Evolutionary conservation across 129 eudicot species (phyloP).

Genomic region (Saussurea involucrata): DNA sequence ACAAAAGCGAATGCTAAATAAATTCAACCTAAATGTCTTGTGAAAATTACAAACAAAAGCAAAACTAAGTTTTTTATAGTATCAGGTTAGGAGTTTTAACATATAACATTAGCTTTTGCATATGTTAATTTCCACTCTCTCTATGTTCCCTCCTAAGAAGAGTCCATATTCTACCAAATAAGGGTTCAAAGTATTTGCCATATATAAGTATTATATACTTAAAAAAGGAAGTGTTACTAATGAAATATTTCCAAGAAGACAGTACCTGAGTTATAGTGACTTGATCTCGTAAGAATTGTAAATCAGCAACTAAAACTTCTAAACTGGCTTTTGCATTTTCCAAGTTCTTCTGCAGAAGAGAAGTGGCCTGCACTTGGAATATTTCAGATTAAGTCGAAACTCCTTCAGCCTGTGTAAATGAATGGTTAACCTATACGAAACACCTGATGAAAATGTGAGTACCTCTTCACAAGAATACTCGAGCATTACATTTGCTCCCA

Average conservation of each 20-base stretch:
- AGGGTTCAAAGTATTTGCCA: neutral
- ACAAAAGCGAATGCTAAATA: neutral
- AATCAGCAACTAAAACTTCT: constrained; percentile 83
- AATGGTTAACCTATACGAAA: constrained; percentile 3
- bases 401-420: neutral
- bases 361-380: constrained; percentile 54
- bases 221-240: neutral
- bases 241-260: neutral
- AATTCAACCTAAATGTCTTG: neutral
- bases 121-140: neutral
- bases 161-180: too few relatives aligned
- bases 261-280: constrained; percentile 89
- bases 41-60: neutral
- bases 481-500: constrained; percentile 98
- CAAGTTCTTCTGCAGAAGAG: constrained; percentile 73
- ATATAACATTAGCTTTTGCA: neutral
- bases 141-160: too few relatives aligned
- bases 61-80: neutral
- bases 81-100: neutral
- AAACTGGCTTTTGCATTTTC: constrained; percentile 98
- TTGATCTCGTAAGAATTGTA: constrained; percentile 91
- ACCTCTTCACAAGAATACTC: constrained; percentile 99
- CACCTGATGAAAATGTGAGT: neutral
- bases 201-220: neutral
- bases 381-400: neutral